Conservation (phyloP, 257 asterid species). For the Scutellaria minor region DNA sequence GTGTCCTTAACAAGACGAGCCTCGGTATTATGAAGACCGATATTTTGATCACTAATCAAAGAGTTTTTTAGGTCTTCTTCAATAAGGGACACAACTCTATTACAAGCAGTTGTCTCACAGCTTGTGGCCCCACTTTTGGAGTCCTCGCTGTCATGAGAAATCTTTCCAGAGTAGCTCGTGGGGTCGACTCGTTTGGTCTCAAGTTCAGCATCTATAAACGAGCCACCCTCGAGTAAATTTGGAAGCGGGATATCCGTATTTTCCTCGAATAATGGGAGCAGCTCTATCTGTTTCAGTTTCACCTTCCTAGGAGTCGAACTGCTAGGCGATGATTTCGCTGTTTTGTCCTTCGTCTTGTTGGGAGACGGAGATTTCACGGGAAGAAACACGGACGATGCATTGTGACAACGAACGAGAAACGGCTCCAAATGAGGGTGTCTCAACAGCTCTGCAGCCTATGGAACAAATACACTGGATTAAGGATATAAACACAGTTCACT, state of each 20-base stretch:
- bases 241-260: constrained; percentile 45
- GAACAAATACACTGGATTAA: constrained; percentile 19
- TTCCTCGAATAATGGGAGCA: constrained; percentile 65
- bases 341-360: constrained; percentile 56
- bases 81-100: constrained; percentile 32
- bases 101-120: constrained; percentile 57
- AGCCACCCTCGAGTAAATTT: constrained; percentile 41
- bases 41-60: constrained; percentile 33
- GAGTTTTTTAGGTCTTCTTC: constrained; percentile 44
- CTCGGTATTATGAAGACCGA: constrained; percentile 14
- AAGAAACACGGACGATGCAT: constrained; percentile 74
- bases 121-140: constrained; percentile 64
- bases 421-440: constrained; percentile 94
- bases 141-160: constrained; percentile 70
- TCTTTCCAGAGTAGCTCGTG: constrained; percentile 70
- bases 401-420: constrained; percentile 75
- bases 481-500: not conserved
- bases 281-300: constrained; percentile 53
- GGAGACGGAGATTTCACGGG: constrained; percentile 96
- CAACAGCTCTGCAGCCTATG: constrained; percentile 85
- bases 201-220: constrained; percentile 48
- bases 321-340: constrained; percentile 54
- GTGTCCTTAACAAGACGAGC: constrained; percentile 27
- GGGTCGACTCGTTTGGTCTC: constrained; percentile 86
- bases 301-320: constrained; percentile 48